Base-by-base conservation (phyloP, 2,329 filamentous ascomycete genomes). In the Beauveria varroae region DNA sequence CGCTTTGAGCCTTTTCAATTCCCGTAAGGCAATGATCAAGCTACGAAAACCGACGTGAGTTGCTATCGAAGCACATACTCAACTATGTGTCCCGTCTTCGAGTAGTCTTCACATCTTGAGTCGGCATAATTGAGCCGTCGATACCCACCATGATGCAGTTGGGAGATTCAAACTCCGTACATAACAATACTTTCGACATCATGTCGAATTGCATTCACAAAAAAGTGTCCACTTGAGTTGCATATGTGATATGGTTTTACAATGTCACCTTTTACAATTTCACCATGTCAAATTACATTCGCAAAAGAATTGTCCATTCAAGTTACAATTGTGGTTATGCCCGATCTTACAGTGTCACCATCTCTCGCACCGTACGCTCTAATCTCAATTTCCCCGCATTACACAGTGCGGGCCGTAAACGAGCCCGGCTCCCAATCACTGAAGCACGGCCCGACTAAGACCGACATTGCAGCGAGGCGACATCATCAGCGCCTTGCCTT, bases 371-470 rank as follows among this genome's bases (percentile, higher is more conserved):
- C 58, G 52, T 62, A 44, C 8, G 18, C 49, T 8, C 3, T 16
- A n/a, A 43, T n/a, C 18, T 37, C 6, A 18, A 3, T 22, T 41
- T 43, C 5, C 20, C 20, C 18, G 9, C 8, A 12, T 18, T 30
- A 47, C 54, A 62, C 61, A 62, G 61, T 62, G 61, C 50, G 50
- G 40, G n/a, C 40, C 50, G 61, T 24, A 51, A 50, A 52, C 52
- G 26, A 51, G 16, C 34, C 40, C 24, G 3, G 57, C 52, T 56
- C 37, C 16, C 30, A 28, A 58, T 26, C 22, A 24, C 37, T 43
- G 16, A 43, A 12, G 30, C 51, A 49, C 57, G 57, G 57, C 57
- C 62, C 62, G 62, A 63, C 57, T 63, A 63, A 57, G 26, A 61
- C 62, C 62, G 62, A 63, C 57, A 55, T 54, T 54, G 16, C 34